Base-by-base conservation (phyloP, 495 filamentous ascomycete species). In the Mytilinidion resinicola region DNA sequence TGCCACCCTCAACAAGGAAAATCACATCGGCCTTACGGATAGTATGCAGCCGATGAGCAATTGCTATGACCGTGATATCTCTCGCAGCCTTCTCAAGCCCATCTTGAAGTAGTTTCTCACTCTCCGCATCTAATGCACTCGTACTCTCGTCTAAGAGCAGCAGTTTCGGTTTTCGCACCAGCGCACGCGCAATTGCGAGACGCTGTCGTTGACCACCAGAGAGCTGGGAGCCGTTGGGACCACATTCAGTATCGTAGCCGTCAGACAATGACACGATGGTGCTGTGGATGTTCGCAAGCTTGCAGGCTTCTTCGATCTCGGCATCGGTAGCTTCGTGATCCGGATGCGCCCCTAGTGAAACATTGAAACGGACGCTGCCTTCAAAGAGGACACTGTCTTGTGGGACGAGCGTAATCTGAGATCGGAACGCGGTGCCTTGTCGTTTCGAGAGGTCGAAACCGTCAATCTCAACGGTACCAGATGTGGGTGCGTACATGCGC, bases 131-230 rank as follows among this genome's bases (percentile, higher is more conserved):
- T 20, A 96, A 70, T 20, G 90, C 87, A 64, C 84, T 86, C 0
- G 89, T 96, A 6, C 85, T 85, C 67, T 96, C 91, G 62, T 96
- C 90, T 39, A 96, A 69, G 20, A 96, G 53, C 1, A 71, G 59
- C 5, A 70, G 53, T 38, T 69, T 56, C 14, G 69, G 69, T 11
- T 69, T 50, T 1, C 68, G 53, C 14, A 70, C 53, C 7, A 71
- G 48, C 1, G 69, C 69, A 39, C 69, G 41, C n/a, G 69, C 69
- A 50, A 71, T 55, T 4, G 69, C 65, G 30, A 72, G 34, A 9
- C 70, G 42, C 53, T 70, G 68, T 21, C 47, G 52, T 38, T 71
- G 69, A 5, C 69, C 69, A 14, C 69, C 69, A 17, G 64, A 67
- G 33, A 70, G 54, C 39, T 56, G 49, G 12, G 61, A 60, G 33